These are phyloP conservation scores for Endocarpon pusillum DNA, from an alignment of 495 filamentous ascomycete genomes.

Conservation along the genomic window DNA sequence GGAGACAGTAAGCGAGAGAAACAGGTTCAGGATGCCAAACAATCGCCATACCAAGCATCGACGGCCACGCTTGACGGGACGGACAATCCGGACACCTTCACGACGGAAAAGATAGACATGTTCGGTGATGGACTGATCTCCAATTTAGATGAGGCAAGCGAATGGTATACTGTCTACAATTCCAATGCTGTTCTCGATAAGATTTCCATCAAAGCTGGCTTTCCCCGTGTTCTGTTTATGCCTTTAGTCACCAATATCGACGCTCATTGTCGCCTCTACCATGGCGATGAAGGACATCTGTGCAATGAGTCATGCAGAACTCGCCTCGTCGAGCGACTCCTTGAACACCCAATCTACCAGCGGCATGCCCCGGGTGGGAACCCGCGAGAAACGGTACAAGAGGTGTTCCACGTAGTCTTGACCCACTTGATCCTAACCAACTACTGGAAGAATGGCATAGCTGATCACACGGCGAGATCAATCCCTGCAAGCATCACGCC, in stretches of 20 bases:
- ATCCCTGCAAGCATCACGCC: not conserved
- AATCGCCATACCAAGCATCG: not conserved
- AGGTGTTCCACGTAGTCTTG: too few species aligned
- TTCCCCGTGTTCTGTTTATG: too few species aligned
- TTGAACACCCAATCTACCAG: too few species aligned
- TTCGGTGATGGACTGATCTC: not conserved
- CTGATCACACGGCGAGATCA: not conserved
- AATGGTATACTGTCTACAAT: not conserved
- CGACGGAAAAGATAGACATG: too few species aligned
- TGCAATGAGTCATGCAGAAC: too few species aligned
- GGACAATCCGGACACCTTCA: too few species aligned
- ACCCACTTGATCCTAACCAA: not conserved
- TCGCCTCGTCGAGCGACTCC: too few species aligned
- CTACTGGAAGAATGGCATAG: not conserved
- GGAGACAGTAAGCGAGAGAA: constrained; percentile 20
- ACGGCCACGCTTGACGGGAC: not conserved
- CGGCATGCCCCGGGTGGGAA: too few species aligned
- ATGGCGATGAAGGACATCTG: too few species aligned
- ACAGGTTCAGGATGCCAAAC: constrained; percentile 15
- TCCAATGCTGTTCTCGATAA: not conserved
- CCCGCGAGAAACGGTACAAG: too few species aligned
- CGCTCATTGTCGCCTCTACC: too few species aligned
- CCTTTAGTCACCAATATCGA: too few species aligned
- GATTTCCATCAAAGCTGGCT: not conserved
- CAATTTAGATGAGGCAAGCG: constrained; percentile 1